Evolutionary conservation across 2,329 filamentous ascomycete species (phyloP), one percentile per base, ranked within the genome.

Genomic region (Diaporthe sp.): DNA sequence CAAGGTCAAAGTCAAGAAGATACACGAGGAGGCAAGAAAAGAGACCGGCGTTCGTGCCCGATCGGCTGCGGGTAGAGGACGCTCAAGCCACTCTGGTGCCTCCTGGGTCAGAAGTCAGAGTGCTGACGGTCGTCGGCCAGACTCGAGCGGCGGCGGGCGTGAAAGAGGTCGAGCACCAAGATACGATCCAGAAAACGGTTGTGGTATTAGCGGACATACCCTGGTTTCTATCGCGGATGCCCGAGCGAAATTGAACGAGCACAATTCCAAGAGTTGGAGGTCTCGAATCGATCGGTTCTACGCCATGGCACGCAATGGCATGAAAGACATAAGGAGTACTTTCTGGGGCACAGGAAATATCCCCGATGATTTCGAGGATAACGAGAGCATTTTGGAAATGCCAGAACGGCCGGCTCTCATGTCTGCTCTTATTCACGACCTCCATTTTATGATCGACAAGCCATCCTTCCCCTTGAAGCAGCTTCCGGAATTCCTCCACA

Each of bases 211-310:
- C 74, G 92, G 92, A 10, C 89, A 87, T 38, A 90, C 94, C 22
- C 93, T 93, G 74, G 89, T 97, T 13, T 90, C 94, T 0, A 90
- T 95, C 54, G 89, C 93, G 17, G 93, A 97, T 77, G 97, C 97
- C 8, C 91, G 92, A 80, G 88, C 92, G 69, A 93, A 90, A 78
- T 87, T 99, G 17, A 89, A 97, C 79, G 87, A 91, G 72, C 92
- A 97, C 80, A 97, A 98, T 82, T 91, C 96, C 2, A 92, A 95
- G 79, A 96, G 94, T 73, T 99, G 97, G 97, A 98, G 95, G 83
- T 92, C 91, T 80, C 92, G 96, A 22, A 98, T 99, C 76, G 95
- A 98, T 80, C 89, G 91, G 69, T 92, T 93, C 35, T 92, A 94
- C 80, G 85, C 87, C 28, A 90, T 92, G 77, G 92, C 96, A 68